Conservation (phyloP, 202 grass and related monocot species). For the Panicum virgatum region DNA sequence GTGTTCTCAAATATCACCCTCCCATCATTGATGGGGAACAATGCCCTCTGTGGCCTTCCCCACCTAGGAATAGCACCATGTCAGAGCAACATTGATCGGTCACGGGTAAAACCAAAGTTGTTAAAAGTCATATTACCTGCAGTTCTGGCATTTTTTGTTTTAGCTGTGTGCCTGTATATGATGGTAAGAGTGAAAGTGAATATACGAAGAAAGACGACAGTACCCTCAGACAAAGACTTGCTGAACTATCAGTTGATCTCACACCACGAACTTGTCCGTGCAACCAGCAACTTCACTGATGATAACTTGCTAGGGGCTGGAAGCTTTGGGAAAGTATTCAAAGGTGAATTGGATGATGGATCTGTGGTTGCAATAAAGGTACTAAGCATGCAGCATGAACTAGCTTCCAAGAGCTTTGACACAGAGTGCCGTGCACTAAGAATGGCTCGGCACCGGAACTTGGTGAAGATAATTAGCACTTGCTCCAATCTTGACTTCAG, state of each 20-base stretch:
- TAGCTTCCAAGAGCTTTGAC: slow-evolving; percentile 53
- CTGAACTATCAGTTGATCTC: slow-evolving; percentile 43
- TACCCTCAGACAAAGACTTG: not conserved
- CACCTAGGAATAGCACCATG: slow-evolving; percentile 42
- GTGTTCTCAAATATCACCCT: slow-evolving; percentile 56
- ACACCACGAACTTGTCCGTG: slow-evolving; percentile 57
- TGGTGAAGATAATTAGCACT: slow-evolving; percentile 60
- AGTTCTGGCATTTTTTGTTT: slow-evolving; percentile 18
- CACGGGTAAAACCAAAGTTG: slow-evolving; percentile 3
- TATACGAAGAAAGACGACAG: slow-evolving; percentile 14
- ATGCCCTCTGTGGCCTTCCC: slow-evolving; percentile 44
- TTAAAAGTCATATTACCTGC: slow-evolving; percentile 49
- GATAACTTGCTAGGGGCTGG: slow-evolving; percentile 52
- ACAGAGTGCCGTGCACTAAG: slow-evolving; percentile 47
- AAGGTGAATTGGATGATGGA: slow-evolving; percentile 52
- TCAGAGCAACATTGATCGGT: not conserved
- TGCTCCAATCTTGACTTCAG: slow-evolving; percentile 62
- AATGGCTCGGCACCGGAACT: slow-evolving; percentile 54
- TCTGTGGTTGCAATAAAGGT: slow-evolving; percentile 50
- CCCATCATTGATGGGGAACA: slow-evolving; percentile 55
- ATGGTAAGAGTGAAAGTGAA: slow-evolving; percentile 29
- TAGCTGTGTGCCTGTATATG: slow-evolving; percentile 31
- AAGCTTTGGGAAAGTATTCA: slow-evolving; percentile 60
- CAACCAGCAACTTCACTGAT: slow-evolving; percentile 58
- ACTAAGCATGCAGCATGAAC: slow-evolving; percentile 39